Base-by-base conservation (phyloP, 306 rosid species). In the Echinosophora koreensis region DNA sequence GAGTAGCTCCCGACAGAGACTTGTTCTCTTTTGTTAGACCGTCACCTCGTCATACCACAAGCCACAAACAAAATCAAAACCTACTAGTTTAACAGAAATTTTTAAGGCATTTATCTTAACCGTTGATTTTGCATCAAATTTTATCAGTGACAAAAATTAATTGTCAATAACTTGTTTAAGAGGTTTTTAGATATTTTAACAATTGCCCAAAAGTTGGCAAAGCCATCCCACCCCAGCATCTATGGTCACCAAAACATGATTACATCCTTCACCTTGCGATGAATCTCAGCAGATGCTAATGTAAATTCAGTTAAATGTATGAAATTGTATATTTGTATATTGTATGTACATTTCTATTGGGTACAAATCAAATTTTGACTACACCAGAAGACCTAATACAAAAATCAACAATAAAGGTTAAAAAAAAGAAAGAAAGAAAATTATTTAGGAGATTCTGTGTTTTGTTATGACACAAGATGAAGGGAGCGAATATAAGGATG, bases 291-390 rank as follows among this genome's bases (percentile, higher is more conserved):
- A 22, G 22, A 22, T 22, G 22, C 22, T 22, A 22, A 22, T 0
- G 22, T 22, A 22, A 22, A 22, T 22, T 49, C 34, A 16, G 16
- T 17, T 0, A 35, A 16, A 54, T 71, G 18, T 17, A 50, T 50
- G 61, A 51, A 34, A 69, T 15, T 51, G 59, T 18, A 22, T 46
- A 12, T 46, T 6, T 42, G 22, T 44, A 22, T 22, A 22, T 15
- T 28, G 44, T 55, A 72, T 72, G 56, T 41, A 56, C 77, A 72
- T 18, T 55, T 55, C 27, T 55, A 39, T 1, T 9, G 5, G 58
- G 8, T n/a, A 52, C 11, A 32, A n/a, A n/a, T n/a, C n/a, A n/a
- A n/a, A n/a, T n/a, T 28, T 14, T 14, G 5, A n/a, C 8, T 30
- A 8, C n/a, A 8, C 38, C 58, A 47, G 16, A 27, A 49, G 42